Base-by-base conservation (phyloP, 768 basidiomycete genomes). In the Lactarius trivialis region DNA sequence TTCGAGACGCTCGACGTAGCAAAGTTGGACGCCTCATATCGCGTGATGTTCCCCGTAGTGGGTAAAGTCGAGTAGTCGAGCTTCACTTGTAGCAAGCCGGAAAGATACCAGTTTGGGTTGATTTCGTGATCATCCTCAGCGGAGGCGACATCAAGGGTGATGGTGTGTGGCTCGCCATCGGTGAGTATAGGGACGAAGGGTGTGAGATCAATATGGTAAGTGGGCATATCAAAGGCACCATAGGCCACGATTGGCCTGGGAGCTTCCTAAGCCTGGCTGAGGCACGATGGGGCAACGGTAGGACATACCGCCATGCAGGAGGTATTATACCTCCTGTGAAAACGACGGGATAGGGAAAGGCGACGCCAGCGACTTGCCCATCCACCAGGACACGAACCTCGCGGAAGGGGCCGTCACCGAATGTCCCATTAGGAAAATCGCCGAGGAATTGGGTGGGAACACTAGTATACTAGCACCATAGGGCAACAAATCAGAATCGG, bases 31-130 rank as follows among this genome's bases (percentile, higher is more conserved):
- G 76, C 88, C 19, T 78, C 72, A 67, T 89, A 86, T 9, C 68
- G 43, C 0, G 79, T 84, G 60, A 91, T 88, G 32, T 76, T 78
- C 32, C 90, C 90, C 1, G 82, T 88, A 2, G 90, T 91, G 4
- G 77, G 86, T 68, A 76, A 74, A 1, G 76, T 73, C 33, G 88
- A 88, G 8, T 82, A 71, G 69, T 89, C 86, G 1, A 82, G 84
- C 62, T 85, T 72, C 52, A 89, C 84, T 70, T 91, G 88, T 7
- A 92, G 71, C 41, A 76, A 70, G 12, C 79, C 90, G 4, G 88
- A 89, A 30, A 91, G 82, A 69, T 82, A 88, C 91, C 90, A 92
- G 69, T 90, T 91, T 19, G 81, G 78, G 55, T 86, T 79, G 68
- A 87, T 82, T n/a, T 77, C 73, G 61, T 85, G 86, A 67, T 85